phyloP scores from a whole-genome alignment of 208 protist species.

The Trypanosoma cruzi region DNA sequence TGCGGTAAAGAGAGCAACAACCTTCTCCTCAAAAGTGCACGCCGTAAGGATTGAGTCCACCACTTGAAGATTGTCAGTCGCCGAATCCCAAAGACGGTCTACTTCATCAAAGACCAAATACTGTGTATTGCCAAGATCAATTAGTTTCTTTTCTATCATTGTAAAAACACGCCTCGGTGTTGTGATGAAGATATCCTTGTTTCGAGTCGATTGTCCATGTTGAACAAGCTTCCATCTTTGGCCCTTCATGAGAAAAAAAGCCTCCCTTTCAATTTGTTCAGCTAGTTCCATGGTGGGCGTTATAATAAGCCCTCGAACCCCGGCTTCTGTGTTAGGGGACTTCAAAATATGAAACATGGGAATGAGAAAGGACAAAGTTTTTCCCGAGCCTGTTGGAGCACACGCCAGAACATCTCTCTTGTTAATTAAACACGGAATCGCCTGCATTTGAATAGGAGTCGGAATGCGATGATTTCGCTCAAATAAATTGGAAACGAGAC shows the following conservation, averaged over 20 bases:
- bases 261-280: conserved; percentile 95
- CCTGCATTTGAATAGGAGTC: conserved; percentile 98
- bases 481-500: conserved; percentile 86
- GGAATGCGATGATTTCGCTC: conserved; percentile 86
- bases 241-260: conserved; percentile 87
- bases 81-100: conserved; percentile 96
- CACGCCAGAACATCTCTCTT: conserved; percentile 89
- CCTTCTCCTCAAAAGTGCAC: conserved; percentile 76
- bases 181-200: conserved; percentile 93
- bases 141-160: conserved; percentile 76
- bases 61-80: conserved; percentile 72
- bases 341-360: conserved; percentile 93
- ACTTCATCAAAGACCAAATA: conserved; percentile 98
- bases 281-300: conserved; percentile 97
- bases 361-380: conserved; percentile 95
- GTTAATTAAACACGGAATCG: conserved; percentile 93
- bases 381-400: conserved; percentile 94
- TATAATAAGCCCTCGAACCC: conserved; percentile 94
- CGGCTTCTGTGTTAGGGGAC: conserved; percentile 65
- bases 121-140: conserved; percentile 76
- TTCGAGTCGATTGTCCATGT: conserved; percentile 86
- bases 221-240: conserved; percentile 89
- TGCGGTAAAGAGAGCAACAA: conserved; percentile 93
- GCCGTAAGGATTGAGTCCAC: conserved; percentile 91
- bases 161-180: conserved; percentile 87